A percentile compares a stretch with the other conserved stretches of the same genome.
phyloP scores from a whole-genome alignment of 2,329 filamentous ascomycete species.

The Aureobasidium uvarum region DNA sequence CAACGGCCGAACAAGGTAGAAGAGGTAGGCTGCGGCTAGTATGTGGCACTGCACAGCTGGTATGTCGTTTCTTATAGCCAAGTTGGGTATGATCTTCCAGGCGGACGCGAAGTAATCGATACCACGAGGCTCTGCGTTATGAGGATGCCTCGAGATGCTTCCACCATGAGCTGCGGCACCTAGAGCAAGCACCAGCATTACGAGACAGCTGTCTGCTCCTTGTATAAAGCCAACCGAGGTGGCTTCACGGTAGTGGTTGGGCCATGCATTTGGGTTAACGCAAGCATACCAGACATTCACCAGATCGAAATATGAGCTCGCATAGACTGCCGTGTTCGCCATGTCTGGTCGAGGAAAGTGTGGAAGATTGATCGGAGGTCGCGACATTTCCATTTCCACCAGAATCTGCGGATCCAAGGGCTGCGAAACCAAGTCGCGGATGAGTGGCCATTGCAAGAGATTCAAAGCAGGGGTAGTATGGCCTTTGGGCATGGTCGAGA shows the following conservation, averaged over 20 bases:
- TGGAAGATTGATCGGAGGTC: conserved; percentile 65
- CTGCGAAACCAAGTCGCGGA: conserved; percentile 71
- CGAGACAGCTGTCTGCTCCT: conserved; percentile 78
- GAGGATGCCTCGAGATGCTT: conserved; percentile 70
- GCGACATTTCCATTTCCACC: conserved; percentile 75
- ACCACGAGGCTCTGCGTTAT: conserved; percentile 69
- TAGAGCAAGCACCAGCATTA: conserved; percentile 72
- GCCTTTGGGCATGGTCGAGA: conserved; percentile 81
- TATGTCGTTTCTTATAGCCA: conserved; percentile 78
- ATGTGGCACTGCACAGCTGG: conserved; percentile 77
- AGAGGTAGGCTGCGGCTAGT: conserved; percentile 75
- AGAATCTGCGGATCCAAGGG: conserved; percentile 80
- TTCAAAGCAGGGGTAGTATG: conserved; percentile 79
- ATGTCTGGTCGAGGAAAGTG: conserved; percentile 65
- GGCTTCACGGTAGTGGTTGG: conserved; percentile 70
- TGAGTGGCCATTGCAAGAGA: conserved; percentile 76
- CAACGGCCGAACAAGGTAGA: conserved; percentile 76
- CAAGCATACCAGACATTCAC: conserved; percentile 86
- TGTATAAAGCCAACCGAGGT: conserved; percentile 73
- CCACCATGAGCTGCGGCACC: conserved; percentile 73
- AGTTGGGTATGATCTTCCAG: conserved; percentile 71
- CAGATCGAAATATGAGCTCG: conserved; percentile 74
- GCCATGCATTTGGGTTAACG: conserved; percentile 79
- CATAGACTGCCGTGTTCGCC: conserved; percentile 70
- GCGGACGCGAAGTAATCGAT: conserved; percentile 77